Evolutionary conservation across 768 basidiomycete species (phyloP).

Genomic region (Leucocoprinus sp.): DNA sequence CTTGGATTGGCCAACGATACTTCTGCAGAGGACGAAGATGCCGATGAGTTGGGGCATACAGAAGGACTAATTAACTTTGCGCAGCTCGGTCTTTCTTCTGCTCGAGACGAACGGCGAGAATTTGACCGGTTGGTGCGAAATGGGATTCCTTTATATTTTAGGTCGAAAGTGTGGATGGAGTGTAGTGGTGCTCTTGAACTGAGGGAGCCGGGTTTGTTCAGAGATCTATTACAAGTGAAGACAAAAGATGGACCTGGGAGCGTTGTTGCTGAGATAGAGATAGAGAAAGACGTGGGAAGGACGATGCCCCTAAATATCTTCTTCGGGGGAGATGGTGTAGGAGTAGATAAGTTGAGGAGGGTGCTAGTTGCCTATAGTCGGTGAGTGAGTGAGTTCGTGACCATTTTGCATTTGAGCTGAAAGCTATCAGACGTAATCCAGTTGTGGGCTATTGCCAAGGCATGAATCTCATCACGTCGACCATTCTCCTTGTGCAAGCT

Average conservation of each 20-base stretch:
- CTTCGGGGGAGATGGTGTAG: conserved; percentile 94
- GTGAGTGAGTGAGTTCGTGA: too few relatives aligned
- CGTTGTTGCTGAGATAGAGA: conserved; percentile 82
- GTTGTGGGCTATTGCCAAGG: conserved; percentile 92
- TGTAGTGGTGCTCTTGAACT: conserved; percentile 91
- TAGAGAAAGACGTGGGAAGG: conserved; percentile 91
- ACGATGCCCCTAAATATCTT: conserved; percentile 94
- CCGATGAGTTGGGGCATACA: conserved; percentile 71
- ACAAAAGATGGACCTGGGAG: conserved; percentile 35
- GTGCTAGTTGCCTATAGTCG: conserved; percentile 90
- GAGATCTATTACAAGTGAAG: conserved; percentile 58
- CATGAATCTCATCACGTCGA: conserved; percentile 95
- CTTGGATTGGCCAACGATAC: neutral
- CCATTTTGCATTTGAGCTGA: too few relatives aligned
- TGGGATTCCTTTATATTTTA: conserved; percentile 83
- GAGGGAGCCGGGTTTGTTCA: conserved; percentile 85
- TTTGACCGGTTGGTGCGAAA: conserved; percentile 73
- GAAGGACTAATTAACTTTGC: conserved; percentile 88
- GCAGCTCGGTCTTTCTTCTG: conserved; percentile 72
- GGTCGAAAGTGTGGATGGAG: conserved; percentile 89
- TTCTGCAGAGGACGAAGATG: conserved; percentile 35
- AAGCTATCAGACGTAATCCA: conserved; percentile 84
- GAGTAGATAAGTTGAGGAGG: conserved; percentile 84
- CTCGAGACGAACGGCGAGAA: conserved; percentile 70
- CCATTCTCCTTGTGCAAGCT: conserved; percentile 83